A percentile compares a stretch with the other conserved stretches of the same genome.
These are phyloP conservation scores for Cryphonectria naterciae DNA, from an alignment of 2,329 filamentous ascomycete species.

Conservation along the genomic window DNA sequence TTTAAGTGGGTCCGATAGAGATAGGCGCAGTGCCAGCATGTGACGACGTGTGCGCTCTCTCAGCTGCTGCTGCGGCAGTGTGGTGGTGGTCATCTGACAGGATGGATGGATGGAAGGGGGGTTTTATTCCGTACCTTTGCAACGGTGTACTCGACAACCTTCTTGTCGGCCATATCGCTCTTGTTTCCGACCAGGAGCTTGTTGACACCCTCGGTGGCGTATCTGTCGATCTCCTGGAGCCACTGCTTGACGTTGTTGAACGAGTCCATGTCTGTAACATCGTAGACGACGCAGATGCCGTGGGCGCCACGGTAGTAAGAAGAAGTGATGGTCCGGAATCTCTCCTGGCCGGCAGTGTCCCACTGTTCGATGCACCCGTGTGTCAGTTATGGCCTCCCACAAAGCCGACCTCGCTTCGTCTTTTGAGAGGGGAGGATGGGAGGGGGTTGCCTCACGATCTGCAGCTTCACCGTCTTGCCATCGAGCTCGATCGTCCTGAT, in stretches of 20 bases:
- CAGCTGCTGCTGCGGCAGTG: constrained; percentile 6
- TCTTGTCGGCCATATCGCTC: constrained; percentile 99
- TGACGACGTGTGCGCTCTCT: constrained; percentile 16
- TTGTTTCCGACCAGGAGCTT: constrained; percentile 99
- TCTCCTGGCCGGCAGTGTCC: constrained; percentile 98
- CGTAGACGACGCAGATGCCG: constrained; percentile 99
- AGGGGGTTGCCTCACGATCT: constrained; percentile 74
- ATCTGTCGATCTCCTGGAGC: constrained; percentile 99
- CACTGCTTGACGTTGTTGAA: constrained; percentile 99
- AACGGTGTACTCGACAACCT: constrained; percentile 99
- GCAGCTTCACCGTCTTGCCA: constrained; percentile 99
- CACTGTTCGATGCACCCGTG: constrained; percentile 62
- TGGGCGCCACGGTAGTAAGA: constrained; percentile 99
- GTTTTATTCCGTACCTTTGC: constrained; percentile 75
- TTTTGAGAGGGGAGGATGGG: background rate
- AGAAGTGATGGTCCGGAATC: constrained; percentile 99
- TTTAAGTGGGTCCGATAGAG: constrained; percentile 25
- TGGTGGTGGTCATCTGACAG: background rate
- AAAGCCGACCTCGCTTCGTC: too few relatives aligned
- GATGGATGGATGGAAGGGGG: constrained; percentile 8
- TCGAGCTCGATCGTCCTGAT: constrained; percentile 99
- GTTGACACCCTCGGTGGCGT: constrained; percentile 98
- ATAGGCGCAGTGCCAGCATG: constrained; percentile 23
- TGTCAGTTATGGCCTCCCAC: constrained; percentile 36
- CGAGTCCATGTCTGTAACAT: constrained; percentile 99